Evolutionary conservation across 2,329 filamentous ascomycete species (phyloP), one percentile per base, ranked within the genome.

Genomic region (Alternaria triticimaculans): DNA sequence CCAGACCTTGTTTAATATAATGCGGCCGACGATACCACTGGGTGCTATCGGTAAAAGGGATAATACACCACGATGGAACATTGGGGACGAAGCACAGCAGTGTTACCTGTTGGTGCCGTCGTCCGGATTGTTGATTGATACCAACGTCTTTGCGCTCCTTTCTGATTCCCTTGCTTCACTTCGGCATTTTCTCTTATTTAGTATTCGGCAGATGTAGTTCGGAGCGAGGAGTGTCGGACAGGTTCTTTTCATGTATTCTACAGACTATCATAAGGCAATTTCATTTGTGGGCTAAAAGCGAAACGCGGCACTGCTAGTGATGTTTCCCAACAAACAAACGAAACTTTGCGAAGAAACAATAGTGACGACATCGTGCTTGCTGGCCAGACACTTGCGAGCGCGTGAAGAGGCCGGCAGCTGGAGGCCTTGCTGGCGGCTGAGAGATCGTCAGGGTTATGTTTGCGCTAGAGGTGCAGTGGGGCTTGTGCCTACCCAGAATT

Each of bases 81-180:
- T 70, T 67, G 72, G 73, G 65, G 64, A 66, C 65, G 65, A 69
- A 72, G 73, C 71, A 71, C 69, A 71, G 71, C 71, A 67, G 75
- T 74, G 71, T 75, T 66, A 68, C 75, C 63, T 78, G 66, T 70
- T 72, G 69, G 76, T 78, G 72, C 72, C 72, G 71, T 78, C 78
- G 76, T 78, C 73, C 78, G 74, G 76, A 75, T 77, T 76, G 78
- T 78, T 80, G 78, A 79, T 80, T 79, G 79, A 80, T 80, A 80
- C 79, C 79, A 80, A 78, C 78, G 79, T 78, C 77, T 79, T 79
- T 80, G 79, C 79, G 72, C 76, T 79, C 78, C 74, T 79, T 41
- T 78, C 70, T 62, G 67, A 60, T 76, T 75, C 70, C 69, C 72
- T 74, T 76, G 68, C 66, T 68, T 73, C 68, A 70, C 67, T 75